phyloP scores from a whole-genome alignment of 176 grass and related monocot species.

The Rhipidocladum racemiflorum region DNA sequence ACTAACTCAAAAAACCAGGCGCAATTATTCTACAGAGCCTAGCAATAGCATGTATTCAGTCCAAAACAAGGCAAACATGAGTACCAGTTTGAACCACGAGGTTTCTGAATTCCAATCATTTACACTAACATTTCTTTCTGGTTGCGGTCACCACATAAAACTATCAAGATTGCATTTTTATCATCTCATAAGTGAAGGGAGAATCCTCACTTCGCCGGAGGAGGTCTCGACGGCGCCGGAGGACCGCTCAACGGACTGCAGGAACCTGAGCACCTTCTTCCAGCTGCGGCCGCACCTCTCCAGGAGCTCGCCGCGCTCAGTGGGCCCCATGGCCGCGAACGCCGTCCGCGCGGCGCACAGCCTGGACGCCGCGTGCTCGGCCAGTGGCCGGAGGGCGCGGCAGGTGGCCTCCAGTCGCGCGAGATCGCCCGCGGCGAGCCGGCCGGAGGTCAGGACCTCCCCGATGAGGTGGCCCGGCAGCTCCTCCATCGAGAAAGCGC shows the following conservation, averaged over 20 bases:
- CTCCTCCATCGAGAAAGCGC: conserved; percentile 73
- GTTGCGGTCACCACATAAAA: not conserved
- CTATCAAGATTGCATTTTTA: conserved; percentile 9
- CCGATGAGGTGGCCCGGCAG: conserved; percentile 73
- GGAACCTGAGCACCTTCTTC: conserved; percentile 95
- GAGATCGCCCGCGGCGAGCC: conserved; percentile 62
- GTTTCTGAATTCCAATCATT: not conserved
- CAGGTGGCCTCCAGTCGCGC: conserved; percentile 78
- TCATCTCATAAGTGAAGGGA: not conserved
- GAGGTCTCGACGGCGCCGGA: conserved; percentile 71
- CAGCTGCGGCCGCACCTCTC: conserved; percentile 75
- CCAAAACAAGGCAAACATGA: not conserved
- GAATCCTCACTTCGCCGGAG: conserved; percentile 64
- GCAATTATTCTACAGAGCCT: not conserved
- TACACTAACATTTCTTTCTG: not conserved
- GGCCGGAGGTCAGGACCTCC: conserved; percentile 75
- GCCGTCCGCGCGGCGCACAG: conserved; percentile 52
- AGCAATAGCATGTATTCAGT: not conserved
- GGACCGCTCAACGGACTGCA: conserved; percentile 82
- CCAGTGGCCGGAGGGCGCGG: conserved; percentile 63
- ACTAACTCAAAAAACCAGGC: not conserved
- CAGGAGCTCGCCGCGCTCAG: conserved; percentile 49
- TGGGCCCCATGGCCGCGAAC: conserved; percentile 44
- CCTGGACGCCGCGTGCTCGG: conserved; percentile 72
- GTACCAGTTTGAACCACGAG: not conserved